Evolutionary conservation across 768 basidiomycete genomes (phyloP), one percentile per base, ranked within the genome.

Genomic region (Suillus alpinus): DNA sequence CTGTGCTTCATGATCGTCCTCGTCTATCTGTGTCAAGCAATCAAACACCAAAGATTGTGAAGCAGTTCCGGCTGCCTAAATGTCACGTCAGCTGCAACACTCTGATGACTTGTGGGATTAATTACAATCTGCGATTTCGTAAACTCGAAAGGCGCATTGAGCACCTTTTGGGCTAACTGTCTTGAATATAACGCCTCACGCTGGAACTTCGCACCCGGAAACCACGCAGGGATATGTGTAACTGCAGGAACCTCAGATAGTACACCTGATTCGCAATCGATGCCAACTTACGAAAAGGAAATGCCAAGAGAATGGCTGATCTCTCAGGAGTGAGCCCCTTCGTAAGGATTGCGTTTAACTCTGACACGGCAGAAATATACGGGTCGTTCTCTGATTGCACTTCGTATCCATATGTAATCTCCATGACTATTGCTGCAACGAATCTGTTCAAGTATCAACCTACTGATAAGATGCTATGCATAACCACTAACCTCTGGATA

Each of bases 21-120:
- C n/a, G 39, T 5, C 10, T 4, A 18, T 60, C 6, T 61, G 61
- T 7, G 32, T 41, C 49, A 71, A 56, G 20, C 63, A 40, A 20
- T 69, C 65, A 6, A 65, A 67, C 4, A 67, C 72, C 56, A 69
- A 62, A 18, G 69, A 73, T 12, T 64, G 52, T 20, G 68, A 67
- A 23, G 67, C 66, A 14, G 62, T 62, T 8, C 59, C 62, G 29
- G 66, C 67, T 20, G 62, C 60, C 72, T 73, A 32, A 18, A n/a
- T 3, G 8, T 1, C 8, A 34, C 23, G 18, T 49, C 26, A 49
- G 32, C 26, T 43, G 26, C 18, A 37, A 16, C 29, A 32, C n/a
- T 62, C 50, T 20, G 44, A 32, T 4, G 32, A 0, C 5, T 29
- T 26, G 53, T 26, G 29, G 57, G 29, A 23, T 7, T 7, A 26